A percentile compares a stretch with the other conserved stretches of the same genome.
Evolutionary conservation across 2,329 filamentous ascomycete genomes (phyloP).

Genomic region (Aspergillus phoenicis): DNA sequence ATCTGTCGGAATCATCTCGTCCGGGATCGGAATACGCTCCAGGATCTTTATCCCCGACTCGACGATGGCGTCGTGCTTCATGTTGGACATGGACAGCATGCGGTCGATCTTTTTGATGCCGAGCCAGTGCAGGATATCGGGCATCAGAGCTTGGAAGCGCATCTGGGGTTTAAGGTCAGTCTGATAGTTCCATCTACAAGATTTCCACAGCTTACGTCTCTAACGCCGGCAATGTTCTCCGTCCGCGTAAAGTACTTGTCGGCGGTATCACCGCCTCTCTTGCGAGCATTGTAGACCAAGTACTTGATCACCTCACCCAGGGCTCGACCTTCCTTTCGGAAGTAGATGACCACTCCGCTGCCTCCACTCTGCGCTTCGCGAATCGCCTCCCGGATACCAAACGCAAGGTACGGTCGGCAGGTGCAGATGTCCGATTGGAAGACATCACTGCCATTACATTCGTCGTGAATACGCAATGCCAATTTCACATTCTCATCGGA

Average conservation of each 20-base stretch:
- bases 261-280: slow-evolving; percentile 43
- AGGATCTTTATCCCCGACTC: slow-evolving; percentile 68
- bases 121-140: slow-evolving; percentile 95
- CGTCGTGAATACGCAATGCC: slow-evolving; percentile 81
- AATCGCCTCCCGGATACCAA: slow-evolving; percentile 95
- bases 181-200: slow-evolving; percentile 11
- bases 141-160: slow-evolving; percentile 98
- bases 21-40: slow-evolving; percentile 87
- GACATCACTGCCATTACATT: slow-evolving; percentile 96
- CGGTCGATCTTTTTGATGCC: slow-evolving; percentile 98
- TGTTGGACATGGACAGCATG: slow-evolving; percentile 97
- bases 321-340: slow-evolving; percentile 94
- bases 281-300: slow-evolving; percentile 63
- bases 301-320: slow-evolving; percentile 93
- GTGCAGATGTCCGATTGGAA: slow-evolving; percentile 99
- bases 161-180: slow-evolving; percentile 58
- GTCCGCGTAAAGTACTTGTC: slow-evolving; percentile 84
- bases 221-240: slow-evolving; percentile 97
- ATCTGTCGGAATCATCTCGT: slow-evolving; percentile 90
- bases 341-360: slow-evolving; percentile 95
- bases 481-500: slow-evolving; percentile 79
- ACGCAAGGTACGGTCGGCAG: slow-evolving; percentile 87
- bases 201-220: slow-evolving; percentile 53
- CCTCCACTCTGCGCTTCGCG: slow-evolving; percentile 95
- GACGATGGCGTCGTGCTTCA: slow-evolving; percentile 57